phyloP scores from a whole-genome alignment of 2,329 filamentous ascomycete genomes.

The Colletotrichum aenigma region DNA sequence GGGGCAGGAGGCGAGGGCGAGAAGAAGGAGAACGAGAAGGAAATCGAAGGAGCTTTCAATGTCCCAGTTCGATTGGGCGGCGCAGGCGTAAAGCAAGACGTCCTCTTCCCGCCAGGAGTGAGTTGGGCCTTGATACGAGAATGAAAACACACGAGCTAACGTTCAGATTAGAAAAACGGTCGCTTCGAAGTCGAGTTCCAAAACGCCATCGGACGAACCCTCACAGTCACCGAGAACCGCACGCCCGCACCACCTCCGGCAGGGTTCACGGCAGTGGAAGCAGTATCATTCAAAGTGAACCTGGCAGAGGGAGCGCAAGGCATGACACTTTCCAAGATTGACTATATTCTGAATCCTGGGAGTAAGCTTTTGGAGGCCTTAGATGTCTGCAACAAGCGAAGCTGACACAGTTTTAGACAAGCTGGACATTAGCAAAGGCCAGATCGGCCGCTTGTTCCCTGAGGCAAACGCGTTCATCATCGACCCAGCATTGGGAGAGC shows the following conservation, averaged over 20 bases:
- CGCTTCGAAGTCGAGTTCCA: constrained; percentile 44
- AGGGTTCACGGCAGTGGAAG: constrained; percentile 41
- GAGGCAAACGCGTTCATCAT: constrained; percentile 40
- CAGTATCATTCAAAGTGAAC: constrained; percentile 37
- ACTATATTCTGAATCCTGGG: constrained; percentile 39
- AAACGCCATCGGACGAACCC: constrained; percentile 32
- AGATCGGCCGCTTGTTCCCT: constrained; percentile 37
- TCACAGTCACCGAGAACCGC: constrained; percentile 41
- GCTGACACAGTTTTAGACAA: constrained; percentile 23
- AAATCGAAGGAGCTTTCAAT: constrained; percentile 32
- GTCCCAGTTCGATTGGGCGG: constrained; percentile 31
- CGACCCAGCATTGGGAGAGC: constrained; percentile 36
- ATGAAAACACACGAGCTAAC: not conserved
- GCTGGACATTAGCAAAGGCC: constrained; percentile 37
- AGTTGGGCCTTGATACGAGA: not conserved
- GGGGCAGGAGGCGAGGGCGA: constrained; percentile 13
- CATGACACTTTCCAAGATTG: constrained; percentile 41
- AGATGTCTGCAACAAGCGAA: no score
- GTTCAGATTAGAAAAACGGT: constrained; percentile 27
- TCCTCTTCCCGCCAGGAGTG: constrained; percentile 35
- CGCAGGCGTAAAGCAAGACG: constrained; percentile 36
- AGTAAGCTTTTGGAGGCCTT: constrained; percentile 28
- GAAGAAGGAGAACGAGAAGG: constrained; percentile 31
- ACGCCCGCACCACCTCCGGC: constrained; percentile 35
- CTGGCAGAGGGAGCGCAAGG: constrained; percentile 33